Evolutionary conservation across 345 rosid species (phyloP), one percentile per base, ranked within the genome.

Genomic region (Trapa incisa): DNA sequence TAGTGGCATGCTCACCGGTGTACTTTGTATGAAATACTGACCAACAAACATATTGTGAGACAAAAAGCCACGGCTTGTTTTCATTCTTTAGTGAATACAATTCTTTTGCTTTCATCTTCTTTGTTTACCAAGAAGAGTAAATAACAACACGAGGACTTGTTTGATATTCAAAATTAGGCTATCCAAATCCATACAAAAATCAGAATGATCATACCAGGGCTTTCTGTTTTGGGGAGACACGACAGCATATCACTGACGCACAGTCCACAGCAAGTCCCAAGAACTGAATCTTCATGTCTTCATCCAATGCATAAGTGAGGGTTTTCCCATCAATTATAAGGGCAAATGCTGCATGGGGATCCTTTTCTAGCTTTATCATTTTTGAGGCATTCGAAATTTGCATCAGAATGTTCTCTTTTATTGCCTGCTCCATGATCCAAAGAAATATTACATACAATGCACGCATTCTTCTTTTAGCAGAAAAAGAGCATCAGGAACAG

Each of bases 171-270:
- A 8, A 22, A 37, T 29, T 14, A 9, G 61, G 61, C 4, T 29
- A 57, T 9, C 37, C 4, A 5, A 57, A 33, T 15, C 15, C 35
- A 22, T 4, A 22, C 36, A 32, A 29, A 22, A 7, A 11, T 11
- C 63, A 58, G 63, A 58, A 16, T 58, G 47, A 47, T 53, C 42
- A 67, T 87, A 93, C 99, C 84, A 95, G 74, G 43, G 97, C 99
- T 79, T 95, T 95, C 79, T 95, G 99, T 82, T 87, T 95, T 77
- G 99, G 97, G 75, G 99, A 95, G 54, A 95, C 99, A 32, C 99
- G 99, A 47, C 99, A 95, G 77, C 99, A 95, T 70, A 95, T 89
- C 72, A 95, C 96, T 37, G 99, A 91, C 33, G 99, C 96, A 75
- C 99, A 95, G 50, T 75, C 89, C 67, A 91, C 96, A 2, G 97